Conservation (phyloP, 1,139 yeast genomes). For the Candida neerlandica region DNA sequence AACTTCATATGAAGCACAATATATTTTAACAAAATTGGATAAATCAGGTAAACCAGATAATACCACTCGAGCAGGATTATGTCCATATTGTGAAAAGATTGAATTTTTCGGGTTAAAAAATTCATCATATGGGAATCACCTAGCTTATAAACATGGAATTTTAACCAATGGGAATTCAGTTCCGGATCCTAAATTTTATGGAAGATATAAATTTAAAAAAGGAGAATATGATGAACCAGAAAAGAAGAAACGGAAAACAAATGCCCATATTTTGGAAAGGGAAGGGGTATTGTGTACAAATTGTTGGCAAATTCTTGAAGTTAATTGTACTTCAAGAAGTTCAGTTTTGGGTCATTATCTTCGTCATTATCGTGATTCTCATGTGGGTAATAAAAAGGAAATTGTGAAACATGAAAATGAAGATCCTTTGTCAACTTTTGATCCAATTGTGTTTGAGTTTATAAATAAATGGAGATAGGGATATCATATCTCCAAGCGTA, state of each 20-base stretch:
- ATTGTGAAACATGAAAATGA: background rate
- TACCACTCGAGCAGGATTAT: constrained; percentile 28
- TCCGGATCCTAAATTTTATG: constrained; percentile 21
- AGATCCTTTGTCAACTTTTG: constrained; percentile 6
- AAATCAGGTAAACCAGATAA: constrained; percentile 16
- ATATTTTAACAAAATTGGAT: constrained; percentile 17
- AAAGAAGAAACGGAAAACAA: constrained; percentile 21
- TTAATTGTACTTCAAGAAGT: constrained; percentile 20
- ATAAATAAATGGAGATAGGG: constrained; percentile 13
- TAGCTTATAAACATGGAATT: constrained; percentile 39
- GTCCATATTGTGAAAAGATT: constrained; percentile 34
- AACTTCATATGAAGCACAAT: constrained; percentile 18
- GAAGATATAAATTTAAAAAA: constrained; percentile 16
- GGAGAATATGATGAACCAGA: constrained; percentile 19
- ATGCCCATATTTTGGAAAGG: constrained; percentile 21
- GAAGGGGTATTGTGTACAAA: constrained; percentile 21
- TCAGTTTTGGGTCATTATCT: constrained; percentile 19
- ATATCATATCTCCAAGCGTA: too few relatives aligned
- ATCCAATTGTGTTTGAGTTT: constrained; percentile 14
- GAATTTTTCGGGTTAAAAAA: constrained; percentile 37
- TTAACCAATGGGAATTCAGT: constrained; percentile 32
- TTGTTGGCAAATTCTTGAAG: constrained; percentile 22
- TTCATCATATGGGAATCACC: constrained; percentile 35
- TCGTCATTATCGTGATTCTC: constrained; percentile 19
- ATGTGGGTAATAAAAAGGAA: constrained; percentile 18